phyloP scores from a whole-genome alignment of 768 basidiomycete species.

The Austroboletus festivus region DNA sequence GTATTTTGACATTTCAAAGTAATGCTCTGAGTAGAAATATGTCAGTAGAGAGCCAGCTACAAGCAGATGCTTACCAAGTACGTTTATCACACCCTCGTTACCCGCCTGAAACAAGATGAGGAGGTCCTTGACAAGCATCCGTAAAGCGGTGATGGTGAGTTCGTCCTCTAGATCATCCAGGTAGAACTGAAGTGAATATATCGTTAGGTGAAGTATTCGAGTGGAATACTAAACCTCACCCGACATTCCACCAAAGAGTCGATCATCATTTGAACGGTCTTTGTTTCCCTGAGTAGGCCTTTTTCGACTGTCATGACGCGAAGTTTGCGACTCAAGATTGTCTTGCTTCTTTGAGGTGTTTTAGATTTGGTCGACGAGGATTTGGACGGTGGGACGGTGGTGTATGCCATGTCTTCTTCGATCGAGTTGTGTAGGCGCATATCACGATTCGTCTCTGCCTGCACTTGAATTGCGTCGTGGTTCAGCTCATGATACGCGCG shows the following conservation, averaged over 20 bases:
- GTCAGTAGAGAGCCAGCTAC: slow-evolving; percentile 20
- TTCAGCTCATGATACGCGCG: slow-evolving; percentile 85
- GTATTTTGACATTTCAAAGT: slow-evolving; percentile 96
- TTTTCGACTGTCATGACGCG: slow-evolving; percentile 94
- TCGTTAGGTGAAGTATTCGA: not conserved
- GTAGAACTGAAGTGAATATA: slow-evolving; percentile 65
- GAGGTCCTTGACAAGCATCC: slow-evolving; percentile 95
- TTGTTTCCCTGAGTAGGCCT: slow-evolving; percentile 89
- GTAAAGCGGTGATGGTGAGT: slow-evolving; percentile 79
- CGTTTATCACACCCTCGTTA: slow-evolving; percentile 90
- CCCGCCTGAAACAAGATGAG: slow-evolving; percentile 93
- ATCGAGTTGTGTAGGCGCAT: slow-evolving; percentile 61
- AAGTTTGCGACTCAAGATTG: slow-evolving; percentile 78
- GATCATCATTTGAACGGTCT: slow-evolving; percentile 85
- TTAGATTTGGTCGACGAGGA: slow-evolving; percentile 33
- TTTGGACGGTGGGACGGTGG: slow-evolving; percentile 27
- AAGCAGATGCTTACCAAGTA: slow-evolving; percentile 54
- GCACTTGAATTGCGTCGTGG: slow-evolving; percentile 91
- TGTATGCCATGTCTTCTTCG: slow-evolving; percentile 51
- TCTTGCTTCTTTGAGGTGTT: slow-evolving; percentile 62
- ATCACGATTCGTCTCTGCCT: slow-evolving; percentile 90
- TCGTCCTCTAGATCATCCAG: slow-evolving; percentile 91
- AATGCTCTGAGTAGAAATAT: slow-evolving; percentile 69
- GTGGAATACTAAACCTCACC: slow-evolving; percentile 44
- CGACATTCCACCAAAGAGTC: slow-evolving; percentile 84